Base-by-base conservation (phyloP, 2,329 filamentous ascomycete species). In the Stemphylium beticola region DNA sequence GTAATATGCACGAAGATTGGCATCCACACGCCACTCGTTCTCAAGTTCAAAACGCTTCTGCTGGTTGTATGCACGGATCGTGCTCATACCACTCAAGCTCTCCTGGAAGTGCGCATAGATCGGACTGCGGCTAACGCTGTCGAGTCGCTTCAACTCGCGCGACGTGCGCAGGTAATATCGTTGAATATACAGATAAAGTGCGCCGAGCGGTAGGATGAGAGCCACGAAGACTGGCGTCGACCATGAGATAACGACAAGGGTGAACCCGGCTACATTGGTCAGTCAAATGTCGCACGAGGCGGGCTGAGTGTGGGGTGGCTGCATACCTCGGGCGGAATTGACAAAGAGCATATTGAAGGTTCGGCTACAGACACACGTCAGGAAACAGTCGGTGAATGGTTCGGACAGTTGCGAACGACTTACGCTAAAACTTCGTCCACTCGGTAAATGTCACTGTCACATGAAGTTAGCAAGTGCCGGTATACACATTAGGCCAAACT, bases 61-160 rank as follows among this genome's bases (percentile, higher is more conserved):
- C 74, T 99, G 93, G 58, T 89, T 85, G 79, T 96, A 99, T 32
- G 95, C 96, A 62, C 96, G 90, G 70, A 99, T 98, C 10, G 95
- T 99, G 56, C 91, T 91, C 71, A 97, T 89, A 38, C 95, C 95
- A 58, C 92, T 93, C 9, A 99, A 85, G 1, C 92, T 96, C 78
- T 99, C 96, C 74, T 99, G 95, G 79, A 99, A 99, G 76, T 99
- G 96, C 6, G 95, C 95, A 75, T 93, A 99, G 67, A 99, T 96
- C 22, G 96, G 96, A 74, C 93, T 97, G 67, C 92, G 88, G 74
- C 90, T 96, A 64, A 98, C 89, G 73, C 93, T 97, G 77, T 99
- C 95, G 55, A 99, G 83, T 62, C 95, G 86, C 82, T 99, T 99
- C 61, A 99, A 83, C 79, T 99, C 96, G 60, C 96, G 90, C 55